These are phyloP conservation scores for Globisporangium heterothallicum DNA, from an alignment of 352 stramenopile genomes.

Conservation along the genomic window DNA sequence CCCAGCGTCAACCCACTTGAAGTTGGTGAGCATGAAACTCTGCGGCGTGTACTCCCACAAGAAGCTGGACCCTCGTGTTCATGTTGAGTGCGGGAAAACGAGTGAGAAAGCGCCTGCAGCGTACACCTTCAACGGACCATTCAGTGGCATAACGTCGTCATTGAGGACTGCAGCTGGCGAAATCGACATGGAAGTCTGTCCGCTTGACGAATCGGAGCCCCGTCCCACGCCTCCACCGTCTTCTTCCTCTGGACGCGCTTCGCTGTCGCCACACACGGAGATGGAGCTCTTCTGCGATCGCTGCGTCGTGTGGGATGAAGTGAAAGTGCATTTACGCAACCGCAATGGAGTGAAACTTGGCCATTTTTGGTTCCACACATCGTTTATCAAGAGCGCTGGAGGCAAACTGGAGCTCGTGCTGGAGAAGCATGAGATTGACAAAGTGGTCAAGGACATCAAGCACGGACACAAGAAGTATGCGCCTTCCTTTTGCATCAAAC, in stretches of 20 bases:
- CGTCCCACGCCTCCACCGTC: neutral
- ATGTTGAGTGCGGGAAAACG: constrained; percentile 35
- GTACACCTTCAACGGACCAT: constrained; percentile 22
- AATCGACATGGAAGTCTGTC: neutral
- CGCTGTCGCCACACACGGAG: constrained; percentile 13
- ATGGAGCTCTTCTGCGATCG: constrained; percentile 40
- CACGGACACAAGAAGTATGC: constrained; percentile 61
- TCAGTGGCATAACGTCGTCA: constrained; percentile 10
- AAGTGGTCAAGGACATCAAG: constrained; percentile 62
- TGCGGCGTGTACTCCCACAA: constrained; percentile 41
- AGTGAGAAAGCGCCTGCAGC: constrained; percentile 1
- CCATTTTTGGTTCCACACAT: constrained; percentile 76
- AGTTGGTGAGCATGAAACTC: constrained; percentile 34
- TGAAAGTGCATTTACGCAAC: constrained; percentile 43
- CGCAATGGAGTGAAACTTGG: constrained; percentile 37
- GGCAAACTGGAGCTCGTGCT: constrained; percentile 28
- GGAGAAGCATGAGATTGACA: constrained; percentile 65
- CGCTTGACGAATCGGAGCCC: constrained; percentile 3
- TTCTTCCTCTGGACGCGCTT: neutral
- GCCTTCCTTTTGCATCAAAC: constrained; percentile 37
- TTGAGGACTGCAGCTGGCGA: neutral
- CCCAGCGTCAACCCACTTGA: constrained; percentile 27
- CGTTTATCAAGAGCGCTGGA: constrained; percentile 34
- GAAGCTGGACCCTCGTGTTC: constrained; percentile 47
- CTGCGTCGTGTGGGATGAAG: constrained; percentile 57